Evolutionary conservation across 768 basidiomycete genomes (phyloP).

Genomic region (Strobilomyces echinocephalus): DNA sequence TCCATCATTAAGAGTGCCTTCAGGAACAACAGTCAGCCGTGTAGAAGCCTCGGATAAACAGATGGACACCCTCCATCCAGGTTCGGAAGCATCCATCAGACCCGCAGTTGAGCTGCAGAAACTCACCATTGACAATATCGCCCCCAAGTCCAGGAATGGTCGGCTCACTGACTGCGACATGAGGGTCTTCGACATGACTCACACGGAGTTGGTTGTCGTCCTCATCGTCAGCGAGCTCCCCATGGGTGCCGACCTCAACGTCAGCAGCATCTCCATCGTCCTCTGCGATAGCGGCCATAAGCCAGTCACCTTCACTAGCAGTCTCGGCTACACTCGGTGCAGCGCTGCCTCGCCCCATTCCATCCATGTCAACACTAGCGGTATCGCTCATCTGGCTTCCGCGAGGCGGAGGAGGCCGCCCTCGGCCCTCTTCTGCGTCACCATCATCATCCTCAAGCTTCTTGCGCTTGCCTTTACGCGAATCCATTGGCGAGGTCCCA

Average conservation of each 20-base stretch:
- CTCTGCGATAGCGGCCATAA: constrained; percentile 83
- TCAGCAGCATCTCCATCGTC: constrained; percentile 55
- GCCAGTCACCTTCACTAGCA: constrained; percentile 76
- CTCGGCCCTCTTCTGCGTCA: constrained; percentile 68
- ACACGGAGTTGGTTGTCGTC: constrained; percentile 43
- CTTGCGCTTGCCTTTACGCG: constrained; percentile 79
- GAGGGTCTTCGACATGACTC: constrained; percentile 38
- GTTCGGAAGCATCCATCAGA: constrained; percentile 46
- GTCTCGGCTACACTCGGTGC: constrained; percentile 63
- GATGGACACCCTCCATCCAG: constrained; percentile 40
- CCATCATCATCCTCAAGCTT: constrained; percentile 87
- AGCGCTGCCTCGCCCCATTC: constrained; percentile 53
- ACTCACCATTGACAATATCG: constrained; percentile 50
- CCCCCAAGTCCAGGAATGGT: constrained; percentile 32
- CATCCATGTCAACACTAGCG: constrained; percentile 53
- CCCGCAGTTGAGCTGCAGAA: constrained; percentile 28
- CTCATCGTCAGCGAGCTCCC: constrained; percentile 41
- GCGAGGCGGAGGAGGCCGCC: constrained; percentile 57
- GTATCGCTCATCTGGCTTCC: constrained; percentile 46
- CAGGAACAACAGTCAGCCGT: constrained; percentile 48
- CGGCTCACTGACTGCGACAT: constrained; percentile 31
- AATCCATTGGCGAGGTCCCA: constrained; percentile 47
- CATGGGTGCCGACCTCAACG: constrained; percentile 56
- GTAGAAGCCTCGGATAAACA: constrained; percentile 39
- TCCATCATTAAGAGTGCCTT: constrained; percentile 41